These are phyloP conservation scores for Rhodocollybia butyracea DNA, from an alignment of 768 basidiomycete species.

Conservation along the genomic window DNA sequence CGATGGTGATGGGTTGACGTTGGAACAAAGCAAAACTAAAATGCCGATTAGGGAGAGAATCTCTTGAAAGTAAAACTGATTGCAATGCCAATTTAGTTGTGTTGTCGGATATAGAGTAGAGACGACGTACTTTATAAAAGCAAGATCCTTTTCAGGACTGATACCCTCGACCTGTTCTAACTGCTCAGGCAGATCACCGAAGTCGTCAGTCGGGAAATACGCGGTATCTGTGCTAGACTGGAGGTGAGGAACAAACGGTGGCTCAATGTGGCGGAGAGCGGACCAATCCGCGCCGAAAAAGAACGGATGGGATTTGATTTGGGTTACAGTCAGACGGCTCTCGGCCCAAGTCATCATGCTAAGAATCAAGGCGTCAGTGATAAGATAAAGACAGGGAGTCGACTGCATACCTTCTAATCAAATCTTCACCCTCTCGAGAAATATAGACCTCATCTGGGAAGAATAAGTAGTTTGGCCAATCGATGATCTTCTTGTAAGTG, in stretches of 20 bases:
- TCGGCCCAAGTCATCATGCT: slow-evolving; percentile 88
- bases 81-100: slow-evolving; percentile 8
- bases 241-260: slow-evolving; percentile 92
- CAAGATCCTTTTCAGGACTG: slow-evolving; percentile 64
- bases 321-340: slow-evolving; percentile 69
- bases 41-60: slow-evolving; percentile 25
- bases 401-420: slow-evolving; percentile 73
- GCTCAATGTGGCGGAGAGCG: slow-evolving; percentile 86
- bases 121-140: slow-evolving; percentile 56
- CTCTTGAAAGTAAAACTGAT: slow-evolving; percentile 86
- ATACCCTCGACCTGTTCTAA: slow-evolving; percentile 59
- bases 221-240: slow-evolving; percentile 91
- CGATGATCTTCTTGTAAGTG: slow-evolving; percentile 97
- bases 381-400: not conserved
- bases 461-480: slow-evolving; percentile 87
- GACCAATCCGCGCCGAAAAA: slow-evolving; percentile 96
- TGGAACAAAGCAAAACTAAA: not conserved
- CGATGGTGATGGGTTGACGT: not conserved
- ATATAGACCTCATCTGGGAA: slow-evolving; percentile 97
- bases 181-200: slow-evolving; percentile 64
- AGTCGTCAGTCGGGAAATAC: slow-evolving; percentile 95
- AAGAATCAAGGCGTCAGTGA: slow-evolving; percentile 10
- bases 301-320: slow-evolving; percentile 92
- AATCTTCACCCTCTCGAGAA: slow-evolving; percentile 86
- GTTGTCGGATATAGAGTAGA: not conserved